Base-by-base conservation (phyloP, 1,284 basidiomycete genomes). In the Cutaneotrichosporon spelunceum region DNA sequence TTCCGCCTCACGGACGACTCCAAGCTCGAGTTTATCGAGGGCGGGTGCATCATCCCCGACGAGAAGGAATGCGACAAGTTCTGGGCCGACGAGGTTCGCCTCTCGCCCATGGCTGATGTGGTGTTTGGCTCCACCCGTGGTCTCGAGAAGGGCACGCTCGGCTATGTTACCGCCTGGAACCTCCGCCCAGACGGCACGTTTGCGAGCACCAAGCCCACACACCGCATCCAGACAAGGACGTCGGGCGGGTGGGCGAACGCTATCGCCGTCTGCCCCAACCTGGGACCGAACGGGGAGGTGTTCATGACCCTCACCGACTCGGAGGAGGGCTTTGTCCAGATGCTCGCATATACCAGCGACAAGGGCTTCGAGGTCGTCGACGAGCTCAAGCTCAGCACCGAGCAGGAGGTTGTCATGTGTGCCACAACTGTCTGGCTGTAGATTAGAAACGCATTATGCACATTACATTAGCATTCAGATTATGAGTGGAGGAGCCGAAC, bases 201-300 rank as follows among this genome's bases (percentile, higher is more conserved):
- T 49, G 39, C 29, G 5, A 44, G 56, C 53, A 16, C 58, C 54
- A n/a, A 33, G n/a, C 45, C 68, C 6, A 27, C 60, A 2, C 65
- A 68, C 53, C 54, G 63, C 13, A 71, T 71, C 67, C 66, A 79
- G 60, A 79, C 78, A 2, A 70, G 73, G 2, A 79, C 78, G 0
- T 71, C 67, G 3, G 79, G 79, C n/a, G 79, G 79, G 2, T 79
- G 78, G 78, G 79, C 79, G 1, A 79, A 80, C 60, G 78, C 78
- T 0, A 76, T 80, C 30, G 73, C 77, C 54, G 72, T 76, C 1
- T 74, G 74, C 30, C 75, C 77, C 21, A 64, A 61, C 10, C 30
- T 62, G 1, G 64, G 71, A 14, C 50, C 59, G 3, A 36, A 59
- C 0, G 68, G 66, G 0, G 62, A 68, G 56, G 69, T 72, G 9